Base-by-base conservation (phyloP, 768 basidiomycete species). In the Tremella fuciformis region DNA sequence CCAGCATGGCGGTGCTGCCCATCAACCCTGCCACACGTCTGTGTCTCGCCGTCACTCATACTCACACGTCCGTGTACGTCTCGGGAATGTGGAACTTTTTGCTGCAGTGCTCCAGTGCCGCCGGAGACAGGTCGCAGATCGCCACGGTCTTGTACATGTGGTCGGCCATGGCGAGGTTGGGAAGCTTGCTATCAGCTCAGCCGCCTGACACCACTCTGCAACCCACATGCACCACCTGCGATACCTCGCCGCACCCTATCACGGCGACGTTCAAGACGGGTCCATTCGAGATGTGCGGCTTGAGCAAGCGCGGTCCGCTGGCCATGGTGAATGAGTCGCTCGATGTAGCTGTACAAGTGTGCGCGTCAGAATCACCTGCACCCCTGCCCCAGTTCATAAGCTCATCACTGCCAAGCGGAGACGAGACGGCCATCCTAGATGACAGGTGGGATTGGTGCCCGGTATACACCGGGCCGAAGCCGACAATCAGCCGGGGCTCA, bases 1-100 rank as follows among this genome's bases (percentile, higher is more conserved):
- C 52, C 11, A 67, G 55, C 59, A 71, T 63, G 7, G 57, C 56
- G 11, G 62, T 70, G 60, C 29, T 34, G 42, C 22, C 16, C 42
- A 46, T 46, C n/a, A 34, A 15, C 42, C 8, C 42, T 41, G 18
- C 39, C 39, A 41, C 39, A 11, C 39, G 11, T 18, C 39, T 41
- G n/a, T n/a, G n/a, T 34, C 29, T 34, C 29, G 4, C 29, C 29
- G 11, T 34, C 29, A 34, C 4, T 8, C 37, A 16, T 7, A 52
- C 51, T 37, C 51, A 52, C 51, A 37, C 13, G 16, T 52, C 51
- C 8, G 51, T 52, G 22, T 26, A 52, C 4, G 37, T 18, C 29
- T 18, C 51, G 11, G 26, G 26, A 9, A 52, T 40, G 8, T 34
- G 22, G 22, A 52, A 52, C 22, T 34, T 34, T n/a, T 24, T 40